Base-by-base conservation (phyloP, 75 land plant genomes). In the Selaginella tamariscina region DNA sequence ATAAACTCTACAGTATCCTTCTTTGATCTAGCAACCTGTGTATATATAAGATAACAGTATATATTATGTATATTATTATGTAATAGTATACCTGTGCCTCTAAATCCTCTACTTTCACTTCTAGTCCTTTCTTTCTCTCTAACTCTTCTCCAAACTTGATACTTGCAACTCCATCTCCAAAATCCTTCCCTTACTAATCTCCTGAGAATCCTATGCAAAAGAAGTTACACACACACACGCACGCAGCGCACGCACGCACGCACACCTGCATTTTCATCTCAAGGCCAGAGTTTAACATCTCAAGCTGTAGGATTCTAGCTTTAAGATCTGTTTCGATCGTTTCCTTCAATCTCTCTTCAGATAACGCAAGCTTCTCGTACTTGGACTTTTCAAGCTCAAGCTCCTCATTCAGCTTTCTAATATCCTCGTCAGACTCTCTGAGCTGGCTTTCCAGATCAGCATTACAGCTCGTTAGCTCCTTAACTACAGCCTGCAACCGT, bases 81-180 rank as follows among this genome's bases (percentile, higher is more conserved):
- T n/a, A n/a, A n/a, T n/a, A n/a, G n/a, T 15, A 5, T 15, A 39
- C 5, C 15, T 39, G 49, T 15, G 49, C 49, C 15, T 39, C 49
- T 39, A 39, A 39, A 39, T 39, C 49, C 49, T 39, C 49, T 39
- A 39, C 49, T 39, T 39, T 39, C 49, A 5, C 49, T 39, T 39
- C 49, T 39, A 39, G 15, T 39, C 15, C 49, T 15, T 39, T 39
- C 49, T 15, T 39, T 5, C 49, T 39, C 15, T 15, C 15, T 5
- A 39, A 39, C 49, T 39, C 11, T 15, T 39, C 49, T 5, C 49
- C 5, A 39, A 15, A 15, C 11, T 39, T 39, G 49, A 39, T 15
- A 39, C 49, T 15, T 39, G 49, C 15, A 39, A 39, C 49, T 39
- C 49, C 49, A 39, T 5, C 5, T 39, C 49, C 15, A 39, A 15